Evolutionary conservation across 768 basidiomycete species (phyloP).

Genomic region (Amanita rimosa): DNA sequence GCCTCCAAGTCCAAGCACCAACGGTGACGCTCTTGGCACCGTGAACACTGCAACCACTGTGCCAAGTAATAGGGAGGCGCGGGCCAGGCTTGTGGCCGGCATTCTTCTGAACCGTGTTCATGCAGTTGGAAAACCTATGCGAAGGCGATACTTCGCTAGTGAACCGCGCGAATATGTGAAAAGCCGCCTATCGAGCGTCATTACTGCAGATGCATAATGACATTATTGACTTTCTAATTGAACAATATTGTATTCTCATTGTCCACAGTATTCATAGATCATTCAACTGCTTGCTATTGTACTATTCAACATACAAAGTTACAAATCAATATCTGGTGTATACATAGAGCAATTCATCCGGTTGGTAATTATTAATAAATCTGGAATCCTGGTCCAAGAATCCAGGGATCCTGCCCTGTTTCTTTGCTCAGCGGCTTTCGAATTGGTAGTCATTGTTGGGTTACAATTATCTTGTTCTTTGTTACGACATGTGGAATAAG

Average conservation of each 20-base stretch:
- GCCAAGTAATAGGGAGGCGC: conserved; percentile 17
- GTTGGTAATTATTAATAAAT: background rate
- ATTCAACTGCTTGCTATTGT: conserved; percentile 3
- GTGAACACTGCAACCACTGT: background rate
- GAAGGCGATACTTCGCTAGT: conserved; percentile 22
- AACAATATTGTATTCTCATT: conserved; percentile 3
- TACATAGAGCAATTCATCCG: background rate
- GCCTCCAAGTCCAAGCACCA: conserved; percentile 1
- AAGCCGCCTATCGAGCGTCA: conserved; percentile 39
- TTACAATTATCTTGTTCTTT: too few relatives aligned
- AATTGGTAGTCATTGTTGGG: too few relatives aligned
- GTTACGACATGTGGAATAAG: too few relatives aligned
- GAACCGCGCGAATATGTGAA: conserved; percentile 33
- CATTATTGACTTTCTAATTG: background rate
- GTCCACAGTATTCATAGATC: conserved; percentile 1
- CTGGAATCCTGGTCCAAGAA: too few relatives aligned
- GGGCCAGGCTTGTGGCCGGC: conserved; percentile 44
- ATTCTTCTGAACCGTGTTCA: conserved; percentile 44
- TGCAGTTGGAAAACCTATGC: conserved; percentile 39
- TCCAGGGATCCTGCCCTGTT: too few relatives aligned
- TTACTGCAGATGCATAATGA: conserved; percentile 29
- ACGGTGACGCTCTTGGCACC: background rate
- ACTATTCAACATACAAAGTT: conserved; percentile 1
- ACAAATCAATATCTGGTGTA: background rate
- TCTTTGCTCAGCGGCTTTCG: background rate